A percentile compares a stretch with the other conserved stretches of the same genome.
These are phyloP conservation scores for Spinellus fusiger DNA, from an alignment of 192 early-diverging fungal genomes.

Conservation along the genomic window DNA sequence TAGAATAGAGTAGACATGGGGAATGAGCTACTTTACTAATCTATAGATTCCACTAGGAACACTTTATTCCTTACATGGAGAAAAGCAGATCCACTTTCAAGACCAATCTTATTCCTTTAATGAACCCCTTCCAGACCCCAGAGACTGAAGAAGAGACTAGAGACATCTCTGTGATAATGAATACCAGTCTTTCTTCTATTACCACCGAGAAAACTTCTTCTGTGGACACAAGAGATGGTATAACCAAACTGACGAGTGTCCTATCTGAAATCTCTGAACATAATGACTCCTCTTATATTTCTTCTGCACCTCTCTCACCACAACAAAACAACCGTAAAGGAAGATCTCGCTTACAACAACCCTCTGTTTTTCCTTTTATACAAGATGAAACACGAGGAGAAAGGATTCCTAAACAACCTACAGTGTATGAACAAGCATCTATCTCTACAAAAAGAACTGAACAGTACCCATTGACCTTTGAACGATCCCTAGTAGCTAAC, in stretches of 20 bases:
- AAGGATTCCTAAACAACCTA: no score
- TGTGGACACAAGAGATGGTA: background rate
- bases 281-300: no score
- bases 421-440: no score
- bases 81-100: constrained; percentile 47
- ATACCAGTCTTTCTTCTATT: background rate
- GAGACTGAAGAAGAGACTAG: constrained; percentile 1
- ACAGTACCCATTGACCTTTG: no score
- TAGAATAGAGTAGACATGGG: background rate
- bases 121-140: background rate
- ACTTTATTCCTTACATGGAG: constrained; percentile 46
- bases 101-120: background rate
- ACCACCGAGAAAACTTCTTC: background rate
- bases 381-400: no score
- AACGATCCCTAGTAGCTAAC: no score
- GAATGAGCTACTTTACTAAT: background rate
- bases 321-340: no score
- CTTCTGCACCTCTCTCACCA: no score
- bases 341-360: no score
- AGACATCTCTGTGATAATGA: background rate
- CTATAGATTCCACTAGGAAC: constrained; percentile 21
- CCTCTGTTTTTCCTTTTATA: no score
- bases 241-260: background rate
- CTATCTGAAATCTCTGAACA: no score
- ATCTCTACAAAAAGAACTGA: no score